Evolutionary conservation across 805 yeast genomes (phyloP), one percentile per base, ranked within the genome.

Genomic region (Grigorovia jiainica): DNA sequence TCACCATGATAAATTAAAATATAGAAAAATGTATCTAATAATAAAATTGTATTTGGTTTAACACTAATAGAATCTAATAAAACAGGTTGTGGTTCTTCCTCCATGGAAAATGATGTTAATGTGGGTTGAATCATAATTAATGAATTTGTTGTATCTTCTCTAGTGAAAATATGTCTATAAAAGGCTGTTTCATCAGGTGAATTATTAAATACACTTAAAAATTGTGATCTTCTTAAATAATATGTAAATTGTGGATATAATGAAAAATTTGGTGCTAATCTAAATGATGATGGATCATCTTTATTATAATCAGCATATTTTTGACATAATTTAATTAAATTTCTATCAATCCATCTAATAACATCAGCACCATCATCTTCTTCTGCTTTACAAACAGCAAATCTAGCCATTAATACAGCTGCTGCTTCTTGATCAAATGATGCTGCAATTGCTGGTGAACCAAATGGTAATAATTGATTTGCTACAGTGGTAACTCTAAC

Each of bases 351-450:
- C 97, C 97, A 90, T 63, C 95, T 73, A 57, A 89, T 73, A 18
- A 90, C 84, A 60, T 90, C 97, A 11, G 94, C 89, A 34, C 92
- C 92, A 54, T 87, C 95, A 55, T 87, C 95, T 20, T 82, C 75
- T 49, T 75, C 76, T 7, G 79, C 75, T 61, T 87, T 87, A 71
- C 75, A 82, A 36, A 90, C 87, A 9, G 96, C 92, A 42, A 90
- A 75, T 59, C 97, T 74, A 1, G 97, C 82, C 80, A 90, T 82
- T 45, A 89, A 68, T 1, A 89, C 97, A 13, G 96, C 95, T 3
- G 98, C 96, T 10, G 97, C 95, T 65, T 92, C 97, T 70, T 92
- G 97, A 66, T 92, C 99, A 62, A 92, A 92, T n/a, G 92, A 71
- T 23, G 68, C 68, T 4, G 74, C 69, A 43, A 75, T 67, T 25